Base-by-base conservation (phyloP, 2,329 filamentous ascomycete species). In the Talaromyces albobiverticillius region DNA sequence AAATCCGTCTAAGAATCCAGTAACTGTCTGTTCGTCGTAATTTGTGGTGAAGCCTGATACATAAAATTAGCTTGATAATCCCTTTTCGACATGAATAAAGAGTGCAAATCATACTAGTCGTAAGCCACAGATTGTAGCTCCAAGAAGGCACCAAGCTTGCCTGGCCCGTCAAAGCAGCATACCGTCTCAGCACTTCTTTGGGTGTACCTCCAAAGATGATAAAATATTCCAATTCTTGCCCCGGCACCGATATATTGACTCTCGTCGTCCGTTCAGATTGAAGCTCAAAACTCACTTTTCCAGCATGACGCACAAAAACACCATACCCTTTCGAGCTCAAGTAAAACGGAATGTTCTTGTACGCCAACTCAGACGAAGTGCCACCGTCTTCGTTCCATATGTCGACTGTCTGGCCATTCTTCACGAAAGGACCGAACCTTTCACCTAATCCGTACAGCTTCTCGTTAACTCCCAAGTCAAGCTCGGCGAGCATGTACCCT, bases 61-160 rank as follows among this genome's bases (percentile, higher is more conserved):
- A 16, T 22, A 25, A 10, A 29, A 18, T 42, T 9, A 48, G 9
- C 3, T 16, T 34, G 2, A 2, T 36, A 10, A 47, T 20, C 10
- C 4, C n/a, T 2, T 32, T 34, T 23, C n/a, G 3, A 2, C n/a
- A 29, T 3, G 10, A 14, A 14, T n/a, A 22, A 9, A 34, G 8
- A 13, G 18, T 36, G 4, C n/a, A 36, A 16, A n/a, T 18, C 42
- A 16, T 42, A 49, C 69, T 71, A 1, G 88, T 92, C 53, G 84
- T 89, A 18, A 91, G 77, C 87, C 87, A 90, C 8, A 90, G 76
- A 1, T 87, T 87, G 59, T 85, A 90, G 58, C 85, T 89, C 88
- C 88, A 91, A 25, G 81, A 79, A 0, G 88, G 88, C 2, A 89
- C 81, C 53, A 79, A 79, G 32, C 78, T 80, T 0, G 88, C 81